Base-by-base conservation (phyloP, 2,329 filamentous ascomycete genomes). In the Ascochyta fabae region DNA sequence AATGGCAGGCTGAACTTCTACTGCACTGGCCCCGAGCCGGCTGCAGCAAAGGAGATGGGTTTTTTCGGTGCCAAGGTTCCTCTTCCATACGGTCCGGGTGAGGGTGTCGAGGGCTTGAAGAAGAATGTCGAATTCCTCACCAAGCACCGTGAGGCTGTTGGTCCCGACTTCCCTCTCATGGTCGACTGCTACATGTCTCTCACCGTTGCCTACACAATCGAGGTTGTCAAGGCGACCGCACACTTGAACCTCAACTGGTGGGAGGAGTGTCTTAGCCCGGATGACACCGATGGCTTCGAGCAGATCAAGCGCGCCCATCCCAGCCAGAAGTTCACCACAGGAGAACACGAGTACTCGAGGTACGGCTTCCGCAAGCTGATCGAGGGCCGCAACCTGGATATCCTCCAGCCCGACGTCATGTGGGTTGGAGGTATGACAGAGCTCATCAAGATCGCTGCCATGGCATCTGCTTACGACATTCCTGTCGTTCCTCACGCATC, bases 131-230 rank as follows among this genome's bases (percentile, higher is more conserved):
- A 92, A 73, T 97, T 93, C 73, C 84, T 97, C 45, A 86, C 88
- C 65, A 88, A 91, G 76, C 91, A 96, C 76, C 86, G 92, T 50
- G 90, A 92, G 71, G 86, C 86, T 51, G 89, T 97, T 39, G 93
- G 93, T 0, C 90, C 92, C 0, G 90, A 96, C 75, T 97, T 95
- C 74, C 93, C 93, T 41, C 83, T 97, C 64, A 93, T 96, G 82
- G 93, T 97, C 5, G 93, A 97, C 79, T 97, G 93, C 82, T 97
- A 96, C 79, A 97, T 97, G 93, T 93, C 90, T 65, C 81, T 97
- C 70, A 96, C 93, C 69, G 93, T 97, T 24, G 81, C 90, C 1
- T 97, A 97, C 79, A 96, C 91, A 4, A 96, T 97, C 65, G 89
- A 96, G 77, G 83, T 97, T 23, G 93, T 90, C 58, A 90, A 93